Evolutionary conservation across 2,329 filamentous ascomycete species (phyloP), one percentile per base, ranked within the genome.

Genomic region (Alternaria brassicicola): DNA sequence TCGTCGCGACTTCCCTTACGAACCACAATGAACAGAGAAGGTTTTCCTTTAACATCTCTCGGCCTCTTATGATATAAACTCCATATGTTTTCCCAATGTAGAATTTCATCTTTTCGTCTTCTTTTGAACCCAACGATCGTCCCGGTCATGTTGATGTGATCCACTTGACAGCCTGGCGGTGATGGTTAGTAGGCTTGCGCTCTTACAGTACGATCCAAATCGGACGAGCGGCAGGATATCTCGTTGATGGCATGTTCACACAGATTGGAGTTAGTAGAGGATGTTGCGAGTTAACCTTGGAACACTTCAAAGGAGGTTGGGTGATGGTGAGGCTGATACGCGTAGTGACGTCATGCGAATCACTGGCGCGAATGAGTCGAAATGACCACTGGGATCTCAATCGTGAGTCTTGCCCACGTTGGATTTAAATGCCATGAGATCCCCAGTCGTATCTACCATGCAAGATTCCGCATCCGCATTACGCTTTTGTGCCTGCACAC

Each of bases 281-380:
- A 26, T 8, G 8, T 42, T 19, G 39, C 7, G 39, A 26, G 7
- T 26, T 7, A 26, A 4, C 4, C 25, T 26, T 26, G 4, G 7
- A 26, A 4, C 4, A 4, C 13, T 7, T 35, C 13, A 9, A 15
- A n/a, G 3, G 15, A 8, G 30, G 30, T 12, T 35, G 25, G 7
- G 25, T 26, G 8, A 12, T 28, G 30, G 28, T 17, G 19, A 33
- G 3, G 5, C 21, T 12, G 5, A 33, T 4, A n/a, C 21, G 43
- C 28, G 21, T 13, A n/a, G 6, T 47, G 43, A 47, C 28, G 43
- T 47, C 43, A 47, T 30, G 30, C 30, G 28, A 10, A 6, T n/a
- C 3, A 25, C 5, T 47, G 15, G 49, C 56, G 33, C n/a, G 21
- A n/a, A 50, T 50, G 47, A 50, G 47, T 50, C 47, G 47, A 50